Evolutionary conservation across 805 yeast species (phyloP), one percentile per base, ranked within the genome.

Genomic region (Sungouiella thailandica): DNA sequence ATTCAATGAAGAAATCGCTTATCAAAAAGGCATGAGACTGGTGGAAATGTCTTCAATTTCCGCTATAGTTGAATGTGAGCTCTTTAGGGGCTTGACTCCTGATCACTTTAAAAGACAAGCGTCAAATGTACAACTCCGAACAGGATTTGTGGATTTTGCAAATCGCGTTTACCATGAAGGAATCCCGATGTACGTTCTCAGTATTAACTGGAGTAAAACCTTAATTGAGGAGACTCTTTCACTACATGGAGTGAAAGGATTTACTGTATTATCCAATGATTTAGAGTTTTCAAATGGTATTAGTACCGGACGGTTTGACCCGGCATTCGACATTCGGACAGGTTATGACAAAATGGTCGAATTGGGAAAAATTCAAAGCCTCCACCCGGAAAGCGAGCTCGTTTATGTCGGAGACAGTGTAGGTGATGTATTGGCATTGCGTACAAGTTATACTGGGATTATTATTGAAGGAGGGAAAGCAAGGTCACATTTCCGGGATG

Each of bases 361-460:
- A 14, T 40, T 58, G 1, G 26, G 43, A 5, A 17, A 28, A 4
- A 31, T 58, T 7, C 29, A 34, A 4, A 6, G 35, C 25, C 15
- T 36, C 10, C 23, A 41, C 12, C 24, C 33, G 3, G 34, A 11
- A 8, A 52, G 44, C 13, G 43, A 45, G 1, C 31, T 66, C 1
- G 52, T 66, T 15, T 80, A 78, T 46, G 58, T 78, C 11, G 87
- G 87, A 1, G 87, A 80, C 44, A 76, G 83, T 36, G 47, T 71
- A 0, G 78, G 83, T 0, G 87, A 80, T 56, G 64, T 45, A 11
- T 29, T 47, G 18, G 43, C 78, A 1, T 55, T 79, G 52, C 37
- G 73, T 9, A 62, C 60, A 23, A 70, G 74, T 2, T 68, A 68
- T 37, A 42, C 50, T 12, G 82, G 80, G 0, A 52, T 77, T 4